Evolutionary conservation across 495 filamentous ascomycete genomes (phyloP), one percentile per base, ranked within the genome.

Genomic region (Podospora pseudocomata): DNA sequence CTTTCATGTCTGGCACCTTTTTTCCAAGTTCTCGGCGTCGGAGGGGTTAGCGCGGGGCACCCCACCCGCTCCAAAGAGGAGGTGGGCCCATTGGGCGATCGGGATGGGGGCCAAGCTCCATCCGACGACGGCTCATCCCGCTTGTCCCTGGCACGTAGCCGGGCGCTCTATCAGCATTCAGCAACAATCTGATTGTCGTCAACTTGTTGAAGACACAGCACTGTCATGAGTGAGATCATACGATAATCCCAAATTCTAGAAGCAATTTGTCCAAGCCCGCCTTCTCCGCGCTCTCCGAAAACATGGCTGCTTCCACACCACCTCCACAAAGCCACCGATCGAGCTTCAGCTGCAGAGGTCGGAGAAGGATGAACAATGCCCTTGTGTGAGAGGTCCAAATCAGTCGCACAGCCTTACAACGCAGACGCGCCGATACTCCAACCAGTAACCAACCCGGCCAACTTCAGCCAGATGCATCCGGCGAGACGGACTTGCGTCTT

Each of bases 11-110:
- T 49, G 3, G 60, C 18, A 27, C 6, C 60, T 13, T 7, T 27
- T 28, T 63, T 63, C n/a, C 19, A 19, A 11, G 6, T 28, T 15
- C 27, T 63, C 2, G 30, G 16, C 19, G 61, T 18, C 32, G 18
- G 28, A 61, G 55, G 55, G 55, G 55, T 20, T 23, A 58, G 55
- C 23, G 55, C 55, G 55, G 55, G 55, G 55, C 55, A 58, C 5
- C 23, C 39, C 13, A 49, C 39, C 34, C 7, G 2, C 39, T 11
- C 9, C 39, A 49, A 13, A 49, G 9, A 32, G 39, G 13, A 49
- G 5, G 39, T 49, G 39, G 9, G 39, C 0, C 34, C 34, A 39
- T 1, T 39, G 34, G 34, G 11, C 5, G 34, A 39, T 39, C 11
- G 11, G 34, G 3, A 39, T 49, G 39, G 39, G 39, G 13, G 39